Percentiles rank a stretch among this genome's conserved stretches.
phyloP scores from a whole-genome alignment of 2,329 filamentous ascomycete genomes.

The Neopestalotiopsis sp. region DNA sequence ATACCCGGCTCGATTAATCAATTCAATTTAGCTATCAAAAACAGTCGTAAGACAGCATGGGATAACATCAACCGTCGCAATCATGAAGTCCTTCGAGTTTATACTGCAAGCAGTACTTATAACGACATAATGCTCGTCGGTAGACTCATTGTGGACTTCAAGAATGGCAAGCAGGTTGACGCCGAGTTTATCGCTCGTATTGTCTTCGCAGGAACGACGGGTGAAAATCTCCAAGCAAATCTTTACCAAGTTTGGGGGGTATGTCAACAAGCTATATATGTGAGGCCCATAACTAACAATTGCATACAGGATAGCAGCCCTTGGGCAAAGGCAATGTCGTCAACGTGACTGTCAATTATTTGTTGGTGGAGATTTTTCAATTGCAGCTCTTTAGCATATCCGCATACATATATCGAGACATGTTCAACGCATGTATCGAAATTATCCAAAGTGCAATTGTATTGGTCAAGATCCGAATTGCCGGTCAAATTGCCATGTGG shows the following conservation, averaged over 20 bases:
- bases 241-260: neutral
- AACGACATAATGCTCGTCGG: neutral
- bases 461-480: no score
- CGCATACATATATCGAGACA: no score
- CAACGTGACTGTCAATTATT: neutral
- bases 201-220: neutral
- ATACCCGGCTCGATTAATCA: neutral
- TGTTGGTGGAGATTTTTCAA: no score
- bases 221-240: neutral
- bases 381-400: no score
- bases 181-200: neutral
- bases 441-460: no score
- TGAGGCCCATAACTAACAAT: neutral
- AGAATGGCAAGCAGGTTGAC: neutral
- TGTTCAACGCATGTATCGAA: no score
- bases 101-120: neutral
- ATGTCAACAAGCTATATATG: neutral
- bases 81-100: neutral
- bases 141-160: neutral
- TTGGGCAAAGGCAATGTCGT: neutral
- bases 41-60: neutral
- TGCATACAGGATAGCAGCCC: neutral
- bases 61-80: neutral
- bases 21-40: neutral
- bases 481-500: no score